Conservation (phyloP, 805 yeast genomes). For the Saturnispora dispora region DNA sequence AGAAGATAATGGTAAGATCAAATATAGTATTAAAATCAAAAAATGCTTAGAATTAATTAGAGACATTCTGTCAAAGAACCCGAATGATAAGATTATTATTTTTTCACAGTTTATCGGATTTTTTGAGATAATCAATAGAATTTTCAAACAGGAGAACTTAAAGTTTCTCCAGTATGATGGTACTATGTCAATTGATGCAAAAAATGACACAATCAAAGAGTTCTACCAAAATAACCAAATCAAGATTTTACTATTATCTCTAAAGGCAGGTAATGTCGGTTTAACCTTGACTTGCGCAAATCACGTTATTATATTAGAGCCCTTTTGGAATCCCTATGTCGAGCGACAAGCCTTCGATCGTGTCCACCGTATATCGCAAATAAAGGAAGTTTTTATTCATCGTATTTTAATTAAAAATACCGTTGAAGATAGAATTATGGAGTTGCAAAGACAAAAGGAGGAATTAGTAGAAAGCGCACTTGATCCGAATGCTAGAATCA, state of each 20-base stretch:
- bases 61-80: constrained; percentile 38
- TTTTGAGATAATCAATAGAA: constrained; percentile 54
- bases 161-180: constrained; percentile 70
- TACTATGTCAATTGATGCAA: constrained; percentile 57
- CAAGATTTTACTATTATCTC: constrained; percentile 63
- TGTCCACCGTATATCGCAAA: constrained; percentile 91
- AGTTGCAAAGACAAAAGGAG: constrained; percentile 69
- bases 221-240: constrained; percentile 50
- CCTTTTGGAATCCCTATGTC: constrained; percentile 97
- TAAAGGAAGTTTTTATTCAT: constrained; percentile 66
- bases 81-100: constrained; percentile 68
- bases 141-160: constrained; percentile 39
- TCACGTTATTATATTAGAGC: constrained; percentile 86
- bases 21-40: constrained; percentile 61
- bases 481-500: constrained; percentile 64
- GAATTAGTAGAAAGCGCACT: constrained; percentile 74
- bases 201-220: constrained; percentile 52
- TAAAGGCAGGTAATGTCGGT: constrained; percentile 94
- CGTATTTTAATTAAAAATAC: constrained; percentile 59
- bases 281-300: constrained; percentile 90
- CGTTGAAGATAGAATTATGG: constrained; percentile 84
- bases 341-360: constrained; percentile 97
- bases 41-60: constrained; percentile 50
- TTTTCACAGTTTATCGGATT: constrained; percentile 81
- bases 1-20: constrained; percentile 35